Percentiles rank a stretch among this genome's conserved stretches.
These are phyloP conservation scores for Penicillium chermesinum DNA, from an alignment of 495 filamentous ascomycete genomes.

Conservation along the genomic window DNA sequence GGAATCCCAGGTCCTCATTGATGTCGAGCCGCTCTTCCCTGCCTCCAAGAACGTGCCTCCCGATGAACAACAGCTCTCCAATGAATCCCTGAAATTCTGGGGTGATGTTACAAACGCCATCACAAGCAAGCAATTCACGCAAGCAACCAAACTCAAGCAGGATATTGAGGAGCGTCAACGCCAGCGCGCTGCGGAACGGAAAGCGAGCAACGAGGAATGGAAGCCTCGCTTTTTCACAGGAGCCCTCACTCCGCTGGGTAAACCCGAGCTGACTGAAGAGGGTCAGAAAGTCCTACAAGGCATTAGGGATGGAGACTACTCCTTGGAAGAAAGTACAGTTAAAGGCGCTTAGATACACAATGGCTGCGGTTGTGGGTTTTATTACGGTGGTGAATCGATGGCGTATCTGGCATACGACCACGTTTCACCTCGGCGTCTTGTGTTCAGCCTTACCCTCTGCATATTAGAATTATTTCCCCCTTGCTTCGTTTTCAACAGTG, in stretches of 20 bases:
- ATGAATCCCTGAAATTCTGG: conserved; percentile 91
- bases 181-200: conserved; percentile 73
- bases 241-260: conserved; percentile 65
- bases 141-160: conserved; percentile 80
- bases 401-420: conserved; percentile 32
- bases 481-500: background rate
- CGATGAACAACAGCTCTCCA: conserved; percentile 66
- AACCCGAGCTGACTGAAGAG: conserved; percentile 73
- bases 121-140: conserved; percentile 69
- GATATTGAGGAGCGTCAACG: conserved; percentile 90
- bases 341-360: conserved; percentile 34
- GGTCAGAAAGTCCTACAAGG: conserved; percentile 65
- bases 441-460: background rate
- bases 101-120: conserved; percentile 83
- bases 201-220: conserved; percentile 62
- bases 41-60: conserved; percentile 75
- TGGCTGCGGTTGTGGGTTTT: conserved; percentile 7
- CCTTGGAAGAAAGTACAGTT: conserved; percentile 43
- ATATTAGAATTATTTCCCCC: background rate
- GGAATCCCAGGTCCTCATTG: conserved; percentile 73
- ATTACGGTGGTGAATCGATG: conserved; percentile 4
- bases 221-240: conserved; percentile 86
- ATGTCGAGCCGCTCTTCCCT: conserved; percentile 74
- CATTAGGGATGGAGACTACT: conserved; percentile 58
- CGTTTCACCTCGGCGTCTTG: conserved; percentile 14